phyloP scores from a whole-genome alignment of 495 filamentous ascomycete genomes.

The Aspergillus incahuasiensis region DNA sequence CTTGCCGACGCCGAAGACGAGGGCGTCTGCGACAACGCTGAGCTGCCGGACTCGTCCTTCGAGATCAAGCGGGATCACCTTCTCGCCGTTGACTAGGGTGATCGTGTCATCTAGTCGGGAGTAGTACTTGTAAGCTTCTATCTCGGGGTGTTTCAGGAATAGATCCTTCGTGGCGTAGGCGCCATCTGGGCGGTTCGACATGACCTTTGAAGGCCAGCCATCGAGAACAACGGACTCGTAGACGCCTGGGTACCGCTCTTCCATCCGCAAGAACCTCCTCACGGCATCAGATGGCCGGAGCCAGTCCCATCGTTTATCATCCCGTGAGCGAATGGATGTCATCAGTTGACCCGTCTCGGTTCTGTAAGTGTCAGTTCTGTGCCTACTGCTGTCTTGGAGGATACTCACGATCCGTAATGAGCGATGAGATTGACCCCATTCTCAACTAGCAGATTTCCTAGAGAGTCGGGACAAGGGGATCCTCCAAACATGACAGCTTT shows the following conservation, averaged over 20 bases:
- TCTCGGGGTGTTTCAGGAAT: conserved; percentile 50
- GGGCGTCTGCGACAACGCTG: conserved; percentile 30
- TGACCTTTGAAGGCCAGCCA: conserved; percentile 60
- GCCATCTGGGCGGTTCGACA: conserved; percentile 49
- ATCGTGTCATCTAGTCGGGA: conserved; percentile 57
- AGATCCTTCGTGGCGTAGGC: conserved; percentile 39
- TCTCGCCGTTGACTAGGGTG: conserved; percentile 61
- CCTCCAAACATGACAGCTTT: conserved; percentile 49
- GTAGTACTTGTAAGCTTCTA: conserved; percentile 56
- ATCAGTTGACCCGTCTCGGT: conserved; percentile 57
- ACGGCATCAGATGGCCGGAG: conserved; percentile 42
- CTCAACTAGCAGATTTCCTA: conserved; percentile 50
- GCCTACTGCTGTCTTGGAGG: background rate
- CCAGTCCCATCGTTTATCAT: conserved; percentile 65
- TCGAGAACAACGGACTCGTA: conserved; percentile 56
- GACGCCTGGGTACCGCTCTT: conserved; percentile 47
- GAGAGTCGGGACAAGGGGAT: conserved; percentile 50
- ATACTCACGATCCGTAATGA: conserved; percentile 49
- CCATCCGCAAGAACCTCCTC: conserved; percentile 45
- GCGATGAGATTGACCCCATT: conserved; percentile 52
- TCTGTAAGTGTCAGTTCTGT: conserved; percentile 11
- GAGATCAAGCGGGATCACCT: conserved; percentile 60
- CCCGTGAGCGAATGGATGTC: conserved; percentile 41
- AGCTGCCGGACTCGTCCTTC: conserved; percentile 46
- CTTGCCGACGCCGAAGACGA: conserved; percentile 38